Base-by-base conservation (phyloP, 495 filamentous ascomycete species). In the Lasiosphaeria miniovina region DNA sequence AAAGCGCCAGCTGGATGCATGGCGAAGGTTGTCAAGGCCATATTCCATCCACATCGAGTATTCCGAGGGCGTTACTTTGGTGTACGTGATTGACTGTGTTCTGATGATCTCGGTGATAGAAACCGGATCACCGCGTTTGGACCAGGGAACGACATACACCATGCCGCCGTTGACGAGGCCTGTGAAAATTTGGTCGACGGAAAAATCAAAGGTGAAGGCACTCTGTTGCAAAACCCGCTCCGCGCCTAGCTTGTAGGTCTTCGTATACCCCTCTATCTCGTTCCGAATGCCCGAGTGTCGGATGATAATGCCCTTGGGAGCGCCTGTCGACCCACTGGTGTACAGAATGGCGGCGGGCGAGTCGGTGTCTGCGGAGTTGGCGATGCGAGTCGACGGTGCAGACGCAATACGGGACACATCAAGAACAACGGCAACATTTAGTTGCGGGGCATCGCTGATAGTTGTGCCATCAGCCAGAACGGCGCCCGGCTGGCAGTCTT, bases 301-400 rank as follows among this genome's bases (percentile, higher is more conserved):
- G 9, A 82, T 54, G 0, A 73, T 49, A 14, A 82, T 71, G 6
- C 78, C 80, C 54, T 82, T 81, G 1, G 80, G 78, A 0, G 40
- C 57, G 12, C 79, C 78, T 0, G 79, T 77, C 1, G 77, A 76
- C 7, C 79, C 78, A 54, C 76, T 80, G 0, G 79, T 80, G 51
- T 75, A 82, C 0, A 82, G 62, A n/a, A 81, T 68, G 5, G 68
- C 69, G 0, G 75, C 75, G 6, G 65, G 57, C 24, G 24, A 24
- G 2, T 24, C 24, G 24, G 24, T 2, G 24, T 24, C 24, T 24
- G 24, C 24, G 24, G 24, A 24, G 24, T 24, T 24, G 24, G 24
- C 24, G 24, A 24, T 24, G 24, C 24, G 24, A 24, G 24, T 24
- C 24, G 24, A 24, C 24, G 24, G 24, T 24, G 24, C 24, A 24